Base-by-base conservation (phyloP, 257 asterid genomes). In the Solanum lycopersicoides region DNA sequence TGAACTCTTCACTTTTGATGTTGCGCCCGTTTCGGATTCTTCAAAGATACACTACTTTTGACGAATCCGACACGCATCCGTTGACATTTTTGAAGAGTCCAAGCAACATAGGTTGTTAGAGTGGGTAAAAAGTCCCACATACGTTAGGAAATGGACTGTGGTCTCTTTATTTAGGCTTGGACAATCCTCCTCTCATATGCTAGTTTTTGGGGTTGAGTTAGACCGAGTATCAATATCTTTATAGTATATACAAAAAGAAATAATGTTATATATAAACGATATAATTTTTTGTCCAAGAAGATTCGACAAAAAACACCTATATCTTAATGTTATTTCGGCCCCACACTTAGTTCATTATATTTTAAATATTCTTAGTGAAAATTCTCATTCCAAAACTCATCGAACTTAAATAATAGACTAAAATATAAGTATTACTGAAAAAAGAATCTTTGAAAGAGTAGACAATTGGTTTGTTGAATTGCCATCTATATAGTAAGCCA, bases 211-310 rank as follows among this genome's bases (percentile, higher is more conserved):
- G 2, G 0, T 56, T 56, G 11, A 20, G 12, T 56, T 56, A 56
- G 25, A 3, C 1, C 25, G 0, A 0, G 3, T 20, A 1, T 20
- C 65, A 28, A 56, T 56, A 56, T 56, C 0, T 56, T 7, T 56
- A 56, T 53, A 2, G 4, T 53, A 53, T 7, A 59, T 21, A 59
- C 28, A 59, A 20, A 59, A 59, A 21, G 28, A 59, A 59, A 21
- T 20, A 59, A 21, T 8, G 3, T 59, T 59, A 59, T 4, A 5
- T n/a, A 11, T 11, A 63, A 63, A 63, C 4, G 6, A 63, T 5
- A 5, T 5, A 63, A 11, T 12, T n/a, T n/a, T n/a, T 5, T n/a
- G 16, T 5, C 32, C 32, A 63, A 63, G 16, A 11, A 11, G 32
- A 12, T n/a, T 63, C 32, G 7, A 3, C 32, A 11, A 15, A 63